A percentile compares a stretch with the other conserved stretches of the same genome.
phyloP scores from a whole-genome alignment of 2,329 filamentous ascomycete genomes.

The Cladosporium cucumerinum region DNA sequence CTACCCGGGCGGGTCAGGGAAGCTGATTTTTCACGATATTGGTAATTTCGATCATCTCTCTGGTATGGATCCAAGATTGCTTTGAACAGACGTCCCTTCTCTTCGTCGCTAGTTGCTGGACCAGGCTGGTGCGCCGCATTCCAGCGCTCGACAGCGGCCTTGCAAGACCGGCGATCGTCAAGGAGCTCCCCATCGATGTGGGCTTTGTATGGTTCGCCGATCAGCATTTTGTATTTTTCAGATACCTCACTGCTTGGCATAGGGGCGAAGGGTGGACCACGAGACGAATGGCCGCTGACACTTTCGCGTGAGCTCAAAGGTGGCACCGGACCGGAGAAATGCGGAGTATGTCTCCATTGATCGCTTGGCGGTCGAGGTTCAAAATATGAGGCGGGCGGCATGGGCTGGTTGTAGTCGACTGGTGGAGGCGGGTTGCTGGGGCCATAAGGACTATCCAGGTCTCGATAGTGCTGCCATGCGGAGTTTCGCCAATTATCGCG shows the following conservation, averaged over 20 bases:
- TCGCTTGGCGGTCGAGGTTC: slow-evolving; percentile 17
- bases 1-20: slow-evolving; percentile 21
- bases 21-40: neutral
- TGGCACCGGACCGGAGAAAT: neutral
- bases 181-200: slow-evolving; percentile 70
- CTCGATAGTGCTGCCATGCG: neutral
- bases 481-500: slow-evolving; percentile 20
- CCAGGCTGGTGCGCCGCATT: slow-evolving; percentile 78
- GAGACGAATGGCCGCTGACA: slow-evolving; percentile 39
- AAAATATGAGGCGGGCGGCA: neutral
- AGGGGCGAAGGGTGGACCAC: slow-evolving; percentile 51
- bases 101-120: slow-evolving; percentile 61
- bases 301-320: slow-evolving; percentile 25
- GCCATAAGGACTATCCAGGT: neutral
- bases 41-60: slow-evolving; percentile 49
- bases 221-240: slow-evolving; percentile 89
- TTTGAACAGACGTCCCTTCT: slow-evolving; percentile 67
- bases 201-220: slow-evolving; percentile 73
- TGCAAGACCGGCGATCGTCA: slow-evolving; percentile 81
- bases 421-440: neutral
- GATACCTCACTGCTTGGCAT: slow-evolving; percentile 30
- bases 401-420: neutral
- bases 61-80: slow-evolving; percentile 66
- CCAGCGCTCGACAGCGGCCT: slow-evolving; percentile 75
- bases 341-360: slow-evolving; percentile 15